Base-by-base conservation (phyloP, 176 grass and related monocot genomes). In the Bothriochloa decipiens region DNA sequence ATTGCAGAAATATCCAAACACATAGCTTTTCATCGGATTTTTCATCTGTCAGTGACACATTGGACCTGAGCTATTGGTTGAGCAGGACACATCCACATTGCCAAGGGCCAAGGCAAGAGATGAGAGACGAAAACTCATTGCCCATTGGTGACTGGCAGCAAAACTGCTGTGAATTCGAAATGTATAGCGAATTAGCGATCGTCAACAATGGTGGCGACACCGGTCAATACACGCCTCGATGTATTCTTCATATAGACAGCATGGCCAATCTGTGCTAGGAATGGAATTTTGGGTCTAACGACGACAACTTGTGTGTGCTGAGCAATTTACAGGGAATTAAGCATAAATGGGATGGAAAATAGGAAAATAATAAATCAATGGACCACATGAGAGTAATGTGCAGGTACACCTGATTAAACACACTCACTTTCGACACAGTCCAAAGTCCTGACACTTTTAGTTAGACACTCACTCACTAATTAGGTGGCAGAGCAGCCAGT, bases 371-470 rank as follows among this genome's bases (percentile, higher is more conserved):
- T 16, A 49, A 18, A 8, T 1, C 2, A 14, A 20, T 28, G 10
- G 60, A 53, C 58, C 16, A 3, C 7, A 65, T 13, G 57, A 26
- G 2, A 50, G 43, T 67, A 76, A 50, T 75, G 82, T 84, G 68
- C 43, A 40, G 42, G 35, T 67, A 20, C 33, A 65, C 72, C 72
- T 84, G 78, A 81, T 52, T 81, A 66, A 26, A 42, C 47, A 87
- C 49, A 68, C 70, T 77, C 27, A 62, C n/a, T 58, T 39, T 61
- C 11, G 29, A 4, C 47, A 41, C 0, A 45, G 35, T 79, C 65
- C 86, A 28, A 77, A 42, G 26, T 86, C 74, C 80, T 83, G 50
- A 29, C 72, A 50, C 65, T 81, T 81, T 81, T 55, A 53, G 79
- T 81, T 81, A 81, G 65, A 7, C 64, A 69, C 79, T 81, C 78